phyloP scores from a whole-genome alignment of 1,284 basidiomycete genomes.

The Moniliella sp. region DNA sequence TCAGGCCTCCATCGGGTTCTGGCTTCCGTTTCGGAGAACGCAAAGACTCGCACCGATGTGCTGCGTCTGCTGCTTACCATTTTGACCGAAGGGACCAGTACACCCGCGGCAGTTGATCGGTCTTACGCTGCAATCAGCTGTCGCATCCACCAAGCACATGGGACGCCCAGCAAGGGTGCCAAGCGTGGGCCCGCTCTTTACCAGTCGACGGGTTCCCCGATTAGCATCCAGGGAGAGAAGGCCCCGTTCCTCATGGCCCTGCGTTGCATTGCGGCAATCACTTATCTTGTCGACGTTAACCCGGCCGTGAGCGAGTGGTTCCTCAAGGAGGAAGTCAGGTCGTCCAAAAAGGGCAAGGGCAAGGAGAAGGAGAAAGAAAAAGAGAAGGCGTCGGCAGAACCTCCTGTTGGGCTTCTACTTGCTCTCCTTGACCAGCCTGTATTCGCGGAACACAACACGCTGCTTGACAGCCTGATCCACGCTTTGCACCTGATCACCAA shows the following conservation, averaged over 20 bases:
- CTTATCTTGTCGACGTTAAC: slow-evolving; percentile 18
- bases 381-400: slow-evolving; percentile 5
- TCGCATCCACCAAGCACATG: slow-evolving; percentile 2
- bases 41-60: slow-evolving; percentile 68
- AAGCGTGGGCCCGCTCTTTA: neutral
- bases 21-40: slow-evolving; percentile 83
- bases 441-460: slow-evolving; percentile 19
- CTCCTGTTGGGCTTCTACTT: slow-evolving; percentile 24
- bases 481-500: slow-evolving; percentile 20
- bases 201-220: slow-evolving; percentile 15
- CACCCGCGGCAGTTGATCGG: slow-evolving; percentile 71
- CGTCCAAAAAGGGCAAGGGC: slow-evolving; percentile 14
- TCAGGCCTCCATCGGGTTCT: slow-evolving; percentile 69
- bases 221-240: slow-evolving; percentile 29
- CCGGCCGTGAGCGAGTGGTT: slow-evolving; percentile 23
- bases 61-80: slow-evolving; percentile 78
- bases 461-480: slow-evolving; percentile 22
- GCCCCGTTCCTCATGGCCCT: slow-evolving; percentile 29
- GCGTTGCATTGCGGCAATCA: slow-evolving; percentile 24
- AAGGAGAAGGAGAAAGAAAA: slow-evolving; percentile 14
- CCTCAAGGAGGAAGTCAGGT: slow-evolving; percentile 21
- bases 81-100: slow-evolving; percentile 79
- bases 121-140: slow-evolving; percentile 64
- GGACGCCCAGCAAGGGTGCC: slow-evolving; percentile 13
- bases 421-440: slow-evolving; percentile 21